phyloP scores from a whole-genome alignment of 1,284 basidiomycete species.

The Sanghuangporus sanghuang region DNA sequence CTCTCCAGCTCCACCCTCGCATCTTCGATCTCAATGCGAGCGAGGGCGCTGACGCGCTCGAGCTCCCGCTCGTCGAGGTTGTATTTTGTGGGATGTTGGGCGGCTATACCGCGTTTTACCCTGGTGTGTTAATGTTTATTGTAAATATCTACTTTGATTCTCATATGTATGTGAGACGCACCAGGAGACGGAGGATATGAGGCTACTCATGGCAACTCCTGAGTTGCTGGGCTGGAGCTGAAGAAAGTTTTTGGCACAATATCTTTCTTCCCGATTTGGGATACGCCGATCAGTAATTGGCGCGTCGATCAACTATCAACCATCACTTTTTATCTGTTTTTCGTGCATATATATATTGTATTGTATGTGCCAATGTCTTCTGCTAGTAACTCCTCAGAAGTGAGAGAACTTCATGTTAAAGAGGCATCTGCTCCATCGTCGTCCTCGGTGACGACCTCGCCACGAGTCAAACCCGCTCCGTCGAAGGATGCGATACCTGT shows the following conservation, averaged over 20 bases:
- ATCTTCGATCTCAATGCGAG: conserved; percentile 85
- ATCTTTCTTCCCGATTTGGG: neutral
- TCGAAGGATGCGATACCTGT: conserved; percentile 41
- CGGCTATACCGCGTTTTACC: conserved; percentile 81
- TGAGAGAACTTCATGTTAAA: conserved; percentile 1
- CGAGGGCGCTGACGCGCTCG: conserved; percentile 84
- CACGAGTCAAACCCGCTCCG: conserved; percentile 50
- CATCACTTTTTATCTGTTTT: neutral
- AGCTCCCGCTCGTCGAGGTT: conserved; percentile 89
- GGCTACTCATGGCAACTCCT: conserved; percentile 49
- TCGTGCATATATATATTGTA: neutral
- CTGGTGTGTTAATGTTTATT: conserved; percentile 33
- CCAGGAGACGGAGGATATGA: conserved; percentile 60
- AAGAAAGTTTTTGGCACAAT: conserved; percentile 1
- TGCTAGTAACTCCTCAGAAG: neutral
- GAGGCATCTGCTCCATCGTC: neutral
- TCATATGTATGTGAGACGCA: conserved; percentile 20
- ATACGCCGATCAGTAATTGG: neutral
- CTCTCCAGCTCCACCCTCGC: conserved; percentile 81
- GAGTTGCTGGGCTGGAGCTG: neutral
- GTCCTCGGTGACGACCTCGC: conserved; percentile 12
- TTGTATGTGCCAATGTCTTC: neutral
- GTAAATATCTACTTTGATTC: neutral
- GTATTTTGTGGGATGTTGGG: conserved; percentile 81
- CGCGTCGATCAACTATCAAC: neutral